phyloP scores from a whole-genome alignment of 2,329 filamentous ascomycete genomes.

The Thermochaetoides dissita region DNA sequence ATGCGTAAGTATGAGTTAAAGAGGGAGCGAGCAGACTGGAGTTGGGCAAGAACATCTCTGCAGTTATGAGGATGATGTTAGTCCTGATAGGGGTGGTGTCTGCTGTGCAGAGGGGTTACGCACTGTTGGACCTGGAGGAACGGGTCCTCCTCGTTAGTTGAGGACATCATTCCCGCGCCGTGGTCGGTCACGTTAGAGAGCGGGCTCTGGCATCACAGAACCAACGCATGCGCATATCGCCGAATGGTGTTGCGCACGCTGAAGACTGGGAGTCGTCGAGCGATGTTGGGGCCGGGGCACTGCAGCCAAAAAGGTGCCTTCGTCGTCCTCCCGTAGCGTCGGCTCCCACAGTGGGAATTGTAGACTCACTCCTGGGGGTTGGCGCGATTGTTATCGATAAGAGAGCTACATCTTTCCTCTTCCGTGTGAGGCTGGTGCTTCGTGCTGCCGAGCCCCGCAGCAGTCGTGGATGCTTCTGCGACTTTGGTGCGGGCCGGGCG shows the following conservation, averaged over 20 bases:
- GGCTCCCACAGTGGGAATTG: neutral
- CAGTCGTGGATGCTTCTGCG: neutral
- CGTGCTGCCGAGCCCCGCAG: constrained; percentile 1
- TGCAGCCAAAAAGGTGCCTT: constrained; percentile 9
- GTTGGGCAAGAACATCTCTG: constrained; percentile 78
- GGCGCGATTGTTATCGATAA: neutral
- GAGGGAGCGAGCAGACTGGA: constrained; percentile 67
- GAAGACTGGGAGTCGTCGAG: neutral
- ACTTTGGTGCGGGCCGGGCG: neutral
- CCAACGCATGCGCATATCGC: constrained; percentile 8
- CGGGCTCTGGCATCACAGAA: constrained; percentile 5
- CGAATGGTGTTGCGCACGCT: neutral
- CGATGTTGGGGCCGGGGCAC: constrained; percentile 3
- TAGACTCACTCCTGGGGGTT: neutral
- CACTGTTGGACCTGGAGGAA: constrained; percentile 62
- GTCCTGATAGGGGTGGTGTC: constrained; percentile 2
- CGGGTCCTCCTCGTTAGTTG: constrained; percentile 52
- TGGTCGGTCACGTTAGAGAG: constrained; percentile 6
- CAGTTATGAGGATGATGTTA: constrained; percentile 1
- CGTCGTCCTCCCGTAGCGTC: neutral
- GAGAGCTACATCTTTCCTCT: neutral
- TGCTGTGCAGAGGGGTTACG: constrained; percentile 14
- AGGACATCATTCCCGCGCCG: constrained; percentile 46
- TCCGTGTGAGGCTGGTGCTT: neutral
- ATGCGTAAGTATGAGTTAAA: constrained; percentile 95